Conservation (phyloP, 306 rosid genomes). For the Ceratonia siliqua region DNA sequence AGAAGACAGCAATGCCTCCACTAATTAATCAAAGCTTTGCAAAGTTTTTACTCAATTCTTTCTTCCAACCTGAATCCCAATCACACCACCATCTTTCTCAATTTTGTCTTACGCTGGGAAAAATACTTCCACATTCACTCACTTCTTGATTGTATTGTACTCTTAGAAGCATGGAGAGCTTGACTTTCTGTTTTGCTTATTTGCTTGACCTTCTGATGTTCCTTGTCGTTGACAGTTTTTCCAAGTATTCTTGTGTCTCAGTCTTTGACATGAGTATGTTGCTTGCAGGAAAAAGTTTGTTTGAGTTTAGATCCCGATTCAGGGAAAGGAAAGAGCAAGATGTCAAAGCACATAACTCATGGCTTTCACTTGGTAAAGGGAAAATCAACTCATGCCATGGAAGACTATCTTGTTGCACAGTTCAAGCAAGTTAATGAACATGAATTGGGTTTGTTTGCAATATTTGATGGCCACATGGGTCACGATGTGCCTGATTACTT, state of each 20-base stretch:
- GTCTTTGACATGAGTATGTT: slow-evolving; percentile 29
- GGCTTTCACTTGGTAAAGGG: slow-evolving; percentile 94
- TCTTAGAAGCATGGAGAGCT: background rate
- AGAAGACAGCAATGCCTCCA: background rate
- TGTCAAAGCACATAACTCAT: slow-evolving; percentile 70
- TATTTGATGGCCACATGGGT: slow-evolving; percentile 95
- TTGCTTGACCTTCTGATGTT: no score
- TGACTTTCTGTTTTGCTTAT: background rate
- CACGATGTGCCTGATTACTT: slow-evolving; percentile 76
- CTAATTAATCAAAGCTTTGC: background rate
- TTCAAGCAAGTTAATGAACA: slow-evolving; percentile 72
- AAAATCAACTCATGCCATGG: slow-evolving; percentile 77
- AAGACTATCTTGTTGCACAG: slow-evolving; percentile 82
- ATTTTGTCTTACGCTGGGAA: background rate
- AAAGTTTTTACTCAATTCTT: background rate
- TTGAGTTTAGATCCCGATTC: slow-evolving; percentile 74
- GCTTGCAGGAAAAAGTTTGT: slow-evolving; percentile 81
- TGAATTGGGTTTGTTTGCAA: slow-evolving; percentile 92
- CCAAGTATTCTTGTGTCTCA: background rate
- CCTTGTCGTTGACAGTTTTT: no score
- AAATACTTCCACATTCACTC: background rate
- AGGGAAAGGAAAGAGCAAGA: slow-evolving; percentile 99
- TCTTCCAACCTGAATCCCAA: background rate
- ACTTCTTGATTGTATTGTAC: background rate
- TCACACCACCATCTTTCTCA: background rate